Percentiles rank a stretch among this genome's conserved stretches.
Conservation (phyloP, 306 rosid species). For the Prunus campanulata region DNA sequence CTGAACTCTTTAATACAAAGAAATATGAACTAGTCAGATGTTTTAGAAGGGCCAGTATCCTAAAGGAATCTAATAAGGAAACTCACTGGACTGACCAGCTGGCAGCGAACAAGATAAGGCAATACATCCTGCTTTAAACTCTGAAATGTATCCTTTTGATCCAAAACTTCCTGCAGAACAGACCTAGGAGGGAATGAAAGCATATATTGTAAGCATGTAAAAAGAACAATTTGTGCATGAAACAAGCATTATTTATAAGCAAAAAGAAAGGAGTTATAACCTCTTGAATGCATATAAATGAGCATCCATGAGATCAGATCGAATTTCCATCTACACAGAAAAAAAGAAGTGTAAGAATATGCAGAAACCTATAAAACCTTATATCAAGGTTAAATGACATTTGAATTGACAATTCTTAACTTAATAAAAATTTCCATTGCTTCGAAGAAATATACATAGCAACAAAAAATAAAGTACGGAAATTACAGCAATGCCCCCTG, state of each 20-base stretch:
- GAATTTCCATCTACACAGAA: constrained; percentile 76
- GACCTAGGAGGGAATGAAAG: constrained; percentile 53
- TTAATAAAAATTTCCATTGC: not conserved
- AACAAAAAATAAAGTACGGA: not conserved
- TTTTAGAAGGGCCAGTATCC: constrained; percentile 13
- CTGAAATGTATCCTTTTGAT: constrained; percentile 60
- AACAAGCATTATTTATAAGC: not conserved
- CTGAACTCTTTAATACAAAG: constrained; percentile 61
- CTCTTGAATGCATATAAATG: constrained; percentile 94
- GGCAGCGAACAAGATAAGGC: constrained; percentile 95
- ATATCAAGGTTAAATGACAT: not conserved
- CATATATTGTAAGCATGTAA: constrained; percentile 20
- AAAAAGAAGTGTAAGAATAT: constrained; percentile 6
- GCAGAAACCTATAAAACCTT: constrained; percentile 1
- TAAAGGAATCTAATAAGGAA: constrained; percentile 23
- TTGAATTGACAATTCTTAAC: not conserved
- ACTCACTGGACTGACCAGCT: constrained; percentile 73
- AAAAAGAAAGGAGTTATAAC: constrained; percentile 35
- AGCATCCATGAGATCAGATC: constrained; percentile 97
- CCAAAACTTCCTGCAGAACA: constrained; percentile 78
- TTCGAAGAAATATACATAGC: not conserved
- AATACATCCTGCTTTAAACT: constrained; percentile 85
- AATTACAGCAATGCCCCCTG: not conserved
- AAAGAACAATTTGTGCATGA: constrained; percentile 1
- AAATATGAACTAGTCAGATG: constrained; percentile 38